Evolutionary conservation across 2,329 filamentous ascomycete species (phyloP), one percentile per base, ranked within the genome.

Genomic region (Bipolaris victoriae): DNA sequence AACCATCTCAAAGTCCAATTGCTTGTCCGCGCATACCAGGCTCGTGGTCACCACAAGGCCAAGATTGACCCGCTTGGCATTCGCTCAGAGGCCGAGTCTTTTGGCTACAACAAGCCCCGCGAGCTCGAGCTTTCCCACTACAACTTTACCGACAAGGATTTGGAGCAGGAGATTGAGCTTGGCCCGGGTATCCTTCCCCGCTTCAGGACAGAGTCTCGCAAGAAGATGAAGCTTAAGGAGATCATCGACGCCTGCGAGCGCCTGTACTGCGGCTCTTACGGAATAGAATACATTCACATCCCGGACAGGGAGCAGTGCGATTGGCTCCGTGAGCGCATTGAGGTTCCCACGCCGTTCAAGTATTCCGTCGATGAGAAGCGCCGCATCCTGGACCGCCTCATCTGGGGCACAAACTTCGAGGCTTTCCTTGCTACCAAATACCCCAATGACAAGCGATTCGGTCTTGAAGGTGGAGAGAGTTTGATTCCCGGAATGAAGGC

Each of bases 401-500:
- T 99, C 78, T 99, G 95, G 95, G 94, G 91, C 77, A 96, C 93
- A 64, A 97, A 92, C 80, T 99, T 99, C 78, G 95, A 99, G 82
- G 82, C 88, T 59, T 99, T 99, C 85, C 83, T 96, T 67, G 89
- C 95, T 55, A 97, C 92, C 57, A 99, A 99, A 80, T 98, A 97
- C 80, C 95, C 95, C 78, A 99, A 99, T 80, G 95, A 99, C 82
- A 99, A 99, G 86, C 91, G 95, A 75, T 99, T 99, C 79, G 95
- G 95, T 81, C 87, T 99, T 26, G 95, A 99, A 82, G 95, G 95
- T 76, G 96, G 93, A 74, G 95, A 99, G 80, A 94, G 92, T 55
- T 85, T 99, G 66, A 96, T 99, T 57, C 95, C 95, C 26, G 95
- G 95, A 78, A 99, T 99, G 95, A 99, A 99, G 84, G 95, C 95